Evolutionary conservation across 2,329 filamentous ascomycete species (phyloP), one percentile per base, ranked within the genome.

Genomic region (Aspergillaceae sp.): DNA sequence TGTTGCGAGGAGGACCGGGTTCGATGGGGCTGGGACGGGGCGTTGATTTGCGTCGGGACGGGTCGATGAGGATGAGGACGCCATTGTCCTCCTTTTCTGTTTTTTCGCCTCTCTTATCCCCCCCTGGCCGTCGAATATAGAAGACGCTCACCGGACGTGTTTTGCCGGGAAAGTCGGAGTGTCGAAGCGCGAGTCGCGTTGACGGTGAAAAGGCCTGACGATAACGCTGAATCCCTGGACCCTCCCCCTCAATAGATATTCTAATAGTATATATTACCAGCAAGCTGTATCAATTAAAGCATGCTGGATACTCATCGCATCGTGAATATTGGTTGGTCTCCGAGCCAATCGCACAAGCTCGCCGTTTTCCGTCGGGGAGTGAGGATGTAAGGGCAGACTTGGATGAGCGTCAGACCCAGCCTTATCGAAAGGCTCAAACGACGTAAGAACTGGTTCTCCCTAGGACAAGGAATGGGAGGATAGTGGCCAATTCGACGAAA

Each of bases 1-100:
- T 37, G 73, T 69, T 50, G 76, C 73, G 41, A 72, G 68, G 43
- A 82, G 70, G 42, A 79, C 71, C 4, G 57, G 68, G 56, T 70
- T 75, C 49, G 66, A 69, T 29, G 63, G 66, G 38, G 56, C 61
- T 32, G 67, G 66, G 33, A 67, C 58, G 28, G 58, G 59, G 45
- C 54, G 59, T 45, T 55, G 54, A 11, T 51, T 45, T 29, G 53
- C 48, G 41, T 53, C 44, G 32, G 58, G 36, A 38, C 36, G 19
- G 27, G 36, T 26, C 19, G 26, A 58, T 28, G 56, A 55, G 26
- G 56, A 49, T 38, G 60, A 51, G 28, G 59, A 60, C 45, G 60
- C 61, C 58, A 66, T 65, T 40, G 3, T 7, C 7, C n/a, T 11
- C 5, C 8, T 29, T 32, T 29, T 19, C 29, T 30, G 40, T 42